Evolutionary conservation across 73 alveolate genomes (phyloP), one percentile per base, ranked within the genome.

Genomic region (Paramecium sexaurelia): DNA sequence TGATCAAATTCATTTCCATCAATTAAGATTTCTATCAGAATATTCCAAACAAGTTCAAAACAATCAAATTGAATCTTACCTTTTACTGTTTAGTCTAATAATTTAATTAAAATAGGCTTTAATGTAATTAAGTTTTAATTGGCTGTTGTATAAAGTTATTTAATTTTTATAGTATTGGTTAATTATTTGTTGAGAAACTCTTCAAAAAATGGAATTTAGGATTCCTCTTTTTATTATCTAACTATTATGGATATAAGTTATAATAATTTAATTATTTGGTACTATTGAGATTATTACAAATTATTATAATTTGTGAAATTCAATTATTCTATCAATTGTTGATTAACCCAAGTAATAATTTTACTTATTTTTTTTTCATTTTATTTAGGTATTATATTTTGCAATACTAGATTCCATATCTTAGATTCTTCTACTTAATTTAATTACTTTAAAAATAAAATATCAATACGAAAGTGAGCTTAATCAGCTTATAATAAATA

Each of bases 91-190:
- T 78, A 40, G 4, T 78, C 90, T 43, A 78, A 78, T 78, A 78
- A 26, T 78, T 78, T 78, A 15, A 78, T 20, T 43, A 78, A n/a
- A 78, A 78, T 78, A 22, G 90, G 90, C 22, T 78, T 78, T 17
- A 78, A 33, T 5, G 10, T 41, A 41, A 78, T 37, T 24, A 78
- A 3, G 19, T 24, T 73, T 29, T 20, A n/a, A 78, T 78, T 78
- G 5, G 90, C 40, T 40, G 43, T 78, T 5, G 55, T 29, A 36
- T 73, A 73, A 8, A 73, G 35, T 29, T 73, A 29, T 6, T 24
- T 35, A 32, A 78, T 41, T n/a, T 22, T 78, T 8, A 78, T 24
- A 9, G 37, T 24, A 11, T 33, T 78, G 19, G 39, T 78, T 45
- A 78, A 37, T 19, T 22, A 39, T 19, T 78, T 78, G 19, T 40